phyloP scores from a whole-genome alignment of 2,329 filamentous ascomycete species.

The Sporothrix phasma region DNA sequence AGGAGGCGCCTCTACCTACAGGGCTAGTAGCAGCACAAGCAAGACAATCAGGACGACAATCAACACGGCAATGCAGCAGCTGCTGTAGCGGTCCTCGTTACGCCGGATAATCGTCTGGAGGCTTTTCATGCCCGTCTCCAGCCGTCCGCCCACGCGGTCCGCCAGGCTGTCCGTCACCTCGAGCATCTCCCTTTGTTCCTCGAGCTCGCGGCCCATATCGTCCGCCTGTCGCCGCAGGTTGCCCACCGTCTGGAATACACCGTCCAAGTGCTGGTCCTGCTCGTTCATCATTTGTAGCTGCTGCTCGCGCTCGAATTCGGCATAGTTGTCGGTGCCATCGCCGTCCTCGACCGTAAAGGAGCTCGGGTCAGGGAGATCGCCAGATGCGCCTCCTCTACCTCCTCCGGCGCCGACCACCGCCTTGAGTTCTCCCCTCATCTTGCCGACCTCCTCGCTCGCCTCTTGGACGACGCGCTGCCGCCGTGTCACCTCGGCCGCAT shows the following conservation, averaged over 20 bases:
- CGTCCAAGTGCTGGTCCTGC: slow-evolving; percentile 87
- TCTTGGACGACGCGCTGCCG: slow-evolving; percentile 77
- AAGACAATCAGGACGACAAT: slow-evolving; percentile 83
- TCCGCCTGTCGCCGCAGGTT: slow-evolving; percentile 84
- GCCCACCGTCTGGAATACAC: slow-evolving; percentile 86
- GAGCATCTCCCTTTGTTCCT: slow-evolving; percentile 86
- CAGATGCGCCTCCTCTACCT: slow-evolving; percentile 19
- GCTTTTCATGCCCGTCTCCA: slow-evolving; percentile 79
- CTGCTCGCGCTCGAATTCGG: slow-evolving; percentile 80
- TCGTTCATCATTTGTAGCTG: slow-evolving; percentile 88
- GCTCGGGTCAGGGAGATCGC: slow-evolving; percentile 44
- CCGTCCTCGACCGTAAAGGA: slow-evolving; percentile 44
- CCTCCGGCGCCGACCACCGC: slow-evolving; percentile 34
- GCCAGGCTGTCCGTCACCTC: slow-evolving; percentile 75
- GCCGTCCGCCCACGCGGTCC: slow-evolving; percentile 75
- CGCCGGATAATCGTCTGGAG: slow-evolving; percentile 73
- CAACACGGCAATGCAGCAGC: slow-evolving; percentile 81
- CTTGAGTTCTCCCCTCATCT: slow-evolving; percentile 75
- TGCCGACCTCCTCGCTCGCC: slow-evolving; percentile 77
- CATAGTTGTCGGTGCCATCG: slow-evolving; percentile 45
- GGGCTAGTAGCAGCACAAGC: slow-evolving; percentile 62
- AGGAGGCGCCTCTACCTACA: slow-evolving; percentile 29
- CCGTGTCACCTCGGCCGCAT: slow-evolving; percentile 69
- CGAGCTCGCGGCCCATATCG: slow-evolving; percentile 91
- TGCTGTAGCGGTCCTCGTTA: slow-evolving; percentile 82